Conservation (phyloP, 441 rosid genomes). For the Pelargonium cotyledonis region DNA sequence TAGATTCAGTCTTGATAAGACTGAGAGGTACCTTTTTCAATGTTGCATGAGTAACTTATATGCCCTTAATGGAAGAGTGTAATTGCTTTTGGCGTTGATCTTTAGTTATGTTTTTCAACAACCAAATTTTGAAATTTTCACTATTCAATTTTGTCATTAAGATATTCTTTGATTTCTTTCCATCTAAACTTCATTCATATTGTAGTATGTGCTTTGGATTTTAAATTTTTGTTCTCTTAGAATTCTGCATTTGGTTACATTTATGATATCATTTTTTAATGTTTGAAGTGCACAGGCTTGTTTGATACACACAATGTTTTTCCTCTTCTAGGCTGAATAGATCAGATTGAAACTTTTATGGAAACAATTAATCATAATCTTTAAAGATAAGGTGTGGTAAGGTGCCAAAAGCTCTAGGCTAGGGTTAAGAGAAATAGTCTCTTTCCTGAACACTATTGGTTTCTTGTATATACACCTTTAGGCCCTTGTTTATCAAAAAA, state of each 20-base stretch:
- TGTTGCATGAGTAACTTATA: neutral
- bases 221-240: neutral
- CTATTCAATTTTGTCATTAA: neutral
- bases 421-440: no score
- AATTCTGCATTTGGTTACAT: neutral
- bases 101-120: neutral
- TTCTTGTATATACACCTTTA: no score
- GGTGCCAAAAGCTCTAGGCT: no score
- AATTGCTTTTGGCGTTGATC: neutral
- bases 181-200: neutral
- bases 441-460: no score
- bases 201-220: neutral
- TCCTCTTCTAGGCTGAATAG: no score
- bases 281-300: neutral
- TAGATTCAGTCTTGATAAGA: slow-evolving; percentile 78
- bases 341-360: no score
- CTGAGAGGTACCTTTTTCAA: slow-evolving; percentile 57
- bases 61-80: no score
- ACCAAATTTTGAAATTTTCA: neutral
- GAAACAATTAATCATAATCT: no score
- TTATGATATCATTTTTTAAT: neutral
- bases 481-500: no score
- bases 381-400: no score
- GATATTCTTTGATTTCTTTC: no score
- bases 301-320: neutral